Evolutionary conservation across 1,139 yeast genomes (phyloP).

Genomic region (Yamadazyma sp.): DNA sequence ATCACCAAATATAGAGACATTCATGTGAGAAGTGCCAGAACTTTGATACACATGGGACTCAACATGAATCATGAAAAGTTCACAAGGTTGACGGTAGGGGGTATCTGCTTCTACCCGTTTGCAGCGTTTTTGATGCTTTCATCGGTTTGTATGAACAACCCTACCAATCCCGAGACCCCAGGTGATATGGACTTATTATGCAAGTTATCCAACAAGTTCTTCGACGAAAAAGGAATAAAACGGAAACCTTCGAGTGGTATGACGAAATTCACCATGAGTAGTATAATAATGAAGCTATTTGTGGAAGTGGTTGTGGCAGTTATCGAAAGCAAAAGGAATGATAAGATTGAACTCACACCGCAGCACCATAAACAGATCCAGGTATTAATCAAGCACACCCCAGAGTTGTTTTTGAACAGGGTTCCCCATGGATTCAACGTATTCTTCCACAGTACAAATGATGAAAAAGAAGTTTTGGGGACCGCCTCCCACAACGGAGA

Average conservation of each 20-base stretch:
- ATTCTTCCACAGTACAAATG: constrained; percentile 5
- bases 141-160: constrained; percentile 34
- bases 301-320: constrained; percentile 22
- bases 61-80: constrained; percentile 10
- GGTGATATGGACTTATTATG: constrained; percentile 32
- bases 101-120: constrained; percentile 36
- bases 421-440: constrained; percentile 1
- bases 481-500: too few species aligned
- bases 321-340: constrained; percentile 11
- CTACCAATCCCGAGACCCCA: constrained; percentile 26
- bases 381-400: constrained; percentile 10
- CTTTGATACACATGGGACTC: constrained; percentile 30
- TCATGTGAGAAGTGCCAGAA: constrained; percentile 39
- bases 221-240: constrained; percentile 4
- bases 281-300: constrained; percentile 22
- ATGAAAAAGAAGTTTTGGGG: constrained; percentile 7
- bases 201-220: constrained; percentile 22
- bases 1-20: constrained; percentile 25
- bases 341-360: not conserved
- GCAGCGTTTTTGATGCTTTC: constrained; percentile 36
- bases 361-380: constrained; percentile 9
- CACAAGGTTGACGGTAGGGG: constrained; percentile 22
- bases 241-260: not conserved
- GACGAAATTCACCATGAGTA: constrained; percentile 2
- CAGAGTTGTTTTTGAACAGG: constrained; percentile 11